These are phyloP conservation scores for Scheffersomyces parashehatae DNA, from an alignment of 1,139 yeast genomes.

Conservation along the genomic window DNA sequence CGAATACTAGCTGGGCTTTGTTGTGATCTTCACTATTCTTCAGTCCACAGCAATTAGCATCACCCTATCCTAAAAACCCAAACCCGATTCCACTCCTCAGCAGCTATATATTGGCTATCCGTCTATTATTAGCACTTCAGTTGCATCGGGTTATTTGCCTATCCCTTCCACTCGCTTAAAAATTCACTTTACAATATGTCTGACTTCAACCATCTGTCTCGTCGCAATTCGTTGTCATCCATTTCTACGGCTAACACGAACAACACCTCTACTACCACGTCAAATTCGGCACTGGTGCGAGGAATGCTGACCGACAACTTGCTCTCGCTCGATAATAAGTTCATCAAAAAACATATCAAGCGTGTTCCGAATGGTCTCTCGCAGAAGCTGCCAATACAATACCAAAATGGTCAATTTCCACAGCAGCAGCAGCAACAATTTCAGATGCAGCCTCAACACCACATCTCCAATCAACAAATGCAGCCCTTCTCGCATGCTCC, in stretches of 20 bases:
- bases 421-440: background rate
- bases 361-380: constrained; percentile 15
- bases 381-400: constrained; percentile 1
- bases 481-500: too few relatives aligned
- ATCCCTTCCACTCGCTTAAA: too few relatives aligned
- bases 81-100: too few relatives aligned
- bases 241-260: constrained; percentile 18
- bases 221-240: constrained; percentile 40
- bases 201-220: constrained; percentile 9
- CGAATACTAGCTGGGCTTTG: too few relatives aligned
- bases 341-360: constrained; percentile 33
- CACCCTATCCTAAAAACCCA: too few relatives aligned
- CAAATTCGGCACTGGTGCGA: constrained; percentile 17
- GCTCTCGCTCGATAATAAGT: constrained; percentile 38
- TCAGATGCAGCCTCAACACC: constrained; percentile 1
- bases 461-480: too few relatives aligned
- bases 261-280: constrained; percentile 13
- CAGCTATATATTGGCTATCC: too few relatives aligned
- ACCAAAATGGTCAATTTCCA: background rate
- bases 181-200: too few relatives aligned
- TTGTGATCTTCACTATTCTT: too few relatives aligned
- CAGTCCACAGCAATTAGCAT: too few relatives aligned
- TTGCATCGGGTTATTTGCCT: too few relatives aligned
- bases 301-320: constrained; percentile 43
- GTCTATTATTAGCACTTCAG: too few relatives aligned